Base-by-base conservation (phyloP, 1,139 yeast genomes). In the Yamadazyma jaroonii region DNA sequence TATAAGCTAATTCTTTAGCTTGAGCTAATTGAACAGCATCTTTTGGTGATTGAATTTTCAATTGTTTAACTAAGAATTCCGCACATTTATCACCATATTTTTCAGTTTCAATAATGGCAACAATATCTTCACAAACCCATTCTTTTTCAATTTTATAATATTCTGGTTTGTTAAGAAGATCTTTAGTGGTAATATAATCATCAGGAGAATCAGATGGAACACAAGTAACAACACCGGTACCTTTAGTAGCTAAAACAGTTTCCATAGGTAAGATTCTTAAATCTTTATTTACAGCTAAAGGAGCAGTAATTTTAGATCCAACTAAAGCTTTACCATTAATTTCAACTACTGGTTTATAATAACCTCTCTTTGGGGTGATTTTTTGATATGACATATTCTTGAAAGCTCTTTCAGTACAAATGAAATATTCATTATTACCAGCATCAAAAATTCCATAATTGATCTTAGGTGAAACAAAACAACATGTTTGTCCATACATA, bases 121-220 rank as follows among this genome's bases (percentile, higher is more conserved):
- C 65, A 36, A 85, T 75, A 13, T 87, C 92, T 38, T 75, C 73
- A 41, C 77, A 67, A 36, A 87, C 94, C 99, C 98, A 94, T 40
- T 82, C 89, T 57, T 83, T 77, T 44, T 90, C 73, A 56, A 92
- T 86, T 38, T 81, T 77, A 62, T 92, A 90, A 64, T 83, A 92
- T 56, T 88, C 97, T 24, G 97, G 85, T 68, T 94, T 94, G 71
- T 88, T 82, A 52, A 76, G 74, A 54, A 92, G 78, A 52, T 92
- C 98, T 53, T 74, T 74, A 35, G 84, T 77, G 44, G 97, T 94
- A 64, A 90, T 80, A 58, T 58, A 92, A 72, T 92, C 98, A 68
- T 94, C 99, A 44, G 99, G 97, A 41, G 97, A 90, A 64, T 90
- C 97, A 11, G 96, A 84, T 47, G 98, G 98, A 47, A 90, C 98